These are phyloP conservation scores for Neofusicoccum cordaticola DNA, from an alignment of 2,329 filamentous ascomycete species.

Conservation along the genomic window DNA sequence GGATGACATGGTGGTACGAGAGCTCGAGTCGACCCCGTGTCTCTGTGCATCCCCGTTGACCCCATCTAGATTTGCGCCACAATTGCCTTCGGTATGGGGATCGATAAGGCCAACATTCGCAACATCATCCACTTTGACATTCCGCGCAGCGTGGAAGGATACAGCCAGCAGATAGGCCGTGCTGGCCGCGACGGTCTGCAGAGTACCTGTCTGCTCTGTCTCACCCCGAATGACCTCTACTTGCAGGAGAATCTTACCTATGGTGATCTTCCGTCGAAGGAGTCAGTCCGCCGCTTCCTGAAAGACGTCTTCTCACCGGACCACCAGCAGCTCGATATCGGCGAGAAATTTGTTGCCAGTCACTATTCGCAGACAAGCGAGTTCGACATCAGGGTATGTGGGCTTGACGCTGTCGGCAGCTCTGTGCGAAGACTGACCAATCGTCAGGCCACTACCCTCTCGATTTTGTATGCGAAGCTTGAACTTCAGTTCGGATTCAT, in stretches of 20 bases:
- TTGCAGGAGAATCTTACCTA: conserved; percentile 59
- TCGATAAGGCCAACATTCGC: conserved; percentile 56
- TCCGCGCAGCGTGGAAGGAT: conserved; percentile 54
- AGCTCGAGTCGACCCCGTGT: not conserved
- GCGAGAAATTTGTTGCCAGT: conserved; percentile 48
- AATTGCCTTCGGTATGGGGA: conserved; percentile 61
- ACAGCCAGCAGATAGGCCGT: conserved; percentile 58
- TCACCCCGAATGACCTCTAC: conserved; percentile 58
- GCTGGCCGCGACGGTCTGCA: conserved; percentile 54
- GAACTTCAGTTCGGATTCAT: conserved; percentile 59
- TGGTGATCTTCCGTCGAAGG: conserved; percentile 56
- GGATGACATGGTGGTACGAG: conserved; percentile 37
- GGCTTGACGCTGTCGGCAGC: conserved; percentile 12
- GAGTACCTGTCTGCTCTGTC: conserved; percentile 57
- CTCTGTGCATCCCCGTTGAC: not conserved
- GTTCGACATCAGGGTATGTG: conserved; percentile 51
- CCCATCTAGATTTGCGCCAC: conserved; percentile 46
- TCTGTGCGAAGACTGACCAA: conserved; percentile 30
- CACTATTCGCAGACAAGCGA: conserved; percentile 46
- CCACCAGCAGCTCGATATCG: conserved; percentile 28
- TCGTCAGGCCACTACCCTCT: conserved; percentile 41
- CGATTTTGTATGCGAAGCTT: conserved; percentile 58
- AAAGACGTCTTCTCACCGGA: conserved; percentile 49
- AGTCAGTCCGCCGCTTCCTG: conserved; percentile 50
- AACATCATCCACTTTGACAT: conserved; percentile 56